phyloP scores from a whole-genome alignment of 2,329 filamentous ascomycete species.

The Exophiala sp. region DNA sequence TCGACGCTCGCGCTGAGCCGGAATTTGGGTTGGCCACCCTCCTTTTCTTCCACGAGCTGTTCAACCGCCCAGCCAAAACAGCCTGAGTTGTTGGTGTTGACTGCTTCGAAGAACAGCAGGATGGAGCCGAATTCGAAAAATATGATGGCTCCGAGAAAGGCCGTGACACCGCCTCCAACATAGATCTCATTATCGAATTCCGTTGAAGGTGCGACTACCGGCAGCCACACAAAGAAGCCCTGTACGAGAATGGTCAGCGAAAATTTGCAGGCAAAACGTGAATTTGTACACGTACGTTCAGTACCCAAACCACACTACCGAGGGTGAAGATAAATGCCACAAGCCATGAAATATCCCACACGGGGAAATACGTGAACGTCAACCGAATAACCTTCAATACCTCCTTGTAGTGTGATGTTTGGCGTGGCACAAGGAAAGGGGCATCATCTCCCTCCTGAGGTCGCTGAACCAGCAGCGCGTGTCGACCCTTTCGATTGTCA shows the following conservation, averaged over 20 bases:
- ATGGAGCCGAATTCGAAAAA: slow-evolving; percentile 66
- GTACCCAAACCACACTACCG: slow-evolving; percentile 53
- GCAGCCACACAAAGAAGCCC: slow-evolving; percentile 57
- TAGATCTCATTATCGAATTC: slow-evolving; percentile 44
- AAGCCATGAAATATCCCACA: slow-evolving; percentile 57
- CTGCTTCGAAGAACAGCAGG: slow-evolving; percentile 62
- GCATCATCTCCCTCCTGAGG: slow-evolving; percentile 29
- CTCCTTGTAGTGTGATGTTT: slow-evolving; percentile 33
- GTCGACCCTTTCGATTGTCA: slow-evolving; percentile 49
- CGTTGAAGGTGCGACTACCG: slow-evolving; percentile 48
- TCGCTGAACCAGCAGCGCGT: slow-evolving; percentile 38
- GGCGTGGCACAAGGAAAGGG: slow-evolving; percentile 32
- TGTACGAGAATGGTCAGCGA: not conserved
- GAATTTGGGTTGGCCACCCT: slow-evolving; percentile 1
- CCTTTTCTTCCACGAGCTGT: slow-evolving; percentile 40
- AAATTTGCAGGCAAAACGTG: not conserved
- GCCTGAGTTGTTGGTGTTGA: slow-evolving; percentile 62
- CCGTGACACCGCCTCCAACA: slow-evolving; percentile 58
- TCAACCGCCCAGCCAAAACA: slow-evolving; percentile 70
- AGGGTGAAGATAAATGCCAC: slow-evolving; percentile 54
- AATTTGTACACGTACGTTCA: slow-evolving; percentile 36
- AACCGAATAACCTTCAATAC: slow-evolving; percentile 40
- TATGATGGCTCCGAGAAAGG: slow-evolving; percentile 64
- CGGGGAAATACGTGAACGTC: slow-evolving; percentile 51
- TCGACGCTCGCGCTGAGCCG: slow-evolving; percentile 9